Evolutionary conservation across 352 stramenopile genomes (phyloP), one percentile per base, ranked within the genome.

Genomic region (Globisporangium alternatum): DNA sequence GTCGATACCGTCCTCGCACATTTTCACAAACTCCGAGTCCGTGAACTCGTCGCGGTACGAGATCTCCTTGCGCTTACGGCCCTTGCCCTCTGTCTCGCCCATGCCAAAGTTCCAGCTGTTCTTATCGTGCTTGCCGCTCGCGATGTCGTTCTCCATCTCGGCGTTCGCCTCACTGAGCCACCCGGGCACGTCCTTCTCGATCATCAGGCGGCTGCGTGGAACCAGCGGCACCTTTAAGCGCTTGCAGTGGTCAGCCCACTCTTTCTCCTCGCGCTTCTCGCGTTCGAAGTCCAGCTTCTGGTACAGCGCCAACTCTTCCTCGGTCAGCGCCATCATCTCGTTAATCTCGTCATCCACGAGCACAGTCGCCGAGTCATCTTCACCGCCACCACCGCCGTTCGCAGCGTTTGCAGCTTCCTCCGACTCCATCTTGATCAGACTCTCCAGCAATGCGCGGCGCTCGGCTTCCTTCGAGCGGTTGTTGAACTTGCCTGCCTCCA

Each of bases 401-500:
- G 75, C 77, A 17, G 74, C 80, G 48, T 89, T 80, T 7, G 79
- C 73, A n/a, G 84, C 86, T 65, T 96, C 88, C 48, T 95, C 87
- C 44, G 82, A 85, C 56, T 96, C 88, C 85, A 95, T 95, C 66
- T 92, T 92, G 60, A 96, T 93, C 19, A 96, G 67, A 69, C 82
- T 94, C 62, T 96, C 88, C 2, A 96, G 71, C 76, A 96, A 80
- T 3, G 88, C 88, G 25, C 88, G 86, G 12, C 88, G 86, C 39
- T 96, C 88, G 1, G 85, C 83, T 67, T 96, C 88, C 58, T 96
- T 96, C 8, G 84, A 94, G 1, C 80, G 75, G 62, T 93, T 93
- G 70, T 96, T 93, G 43, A 96, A 96, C 63, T 96, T 96, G 12
- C 88, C 88, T 3, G 88, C 88, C 67, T 96, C 86, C 22, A 96